Evolutionary conservation across 2,329 filamentous ascomycete genomes (phyloP).

Genomic region (Zasmidium angulare): DNA sequence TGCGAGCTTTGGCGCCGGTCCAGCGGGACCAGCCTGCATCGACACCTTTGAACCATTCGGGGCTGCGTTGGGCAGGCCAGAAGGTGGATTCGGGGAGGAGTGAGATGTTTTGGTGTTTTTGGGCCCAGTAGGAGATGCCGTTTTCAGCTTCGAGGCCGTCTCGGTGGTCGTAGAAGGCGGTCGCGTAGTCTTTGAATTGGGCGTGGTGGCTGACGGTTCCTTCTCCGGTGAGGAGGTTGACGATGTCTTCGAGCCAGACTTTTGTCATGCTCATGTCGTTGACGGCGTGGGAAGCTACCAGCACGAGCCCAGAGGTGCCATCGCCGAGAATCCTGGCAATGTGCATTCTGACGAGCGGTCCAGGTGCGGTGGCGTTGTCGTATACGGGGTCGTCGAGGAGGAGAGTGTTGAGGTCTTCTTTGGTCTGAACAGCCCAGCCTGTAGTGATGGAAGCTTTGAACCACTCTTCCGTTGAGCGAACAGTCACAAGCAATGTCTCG

Average conservation of each 20-base stretch:
- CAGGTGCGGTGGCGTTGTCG: slow-evolving; percentile 31
- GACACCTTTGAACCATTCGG: slow-evolving; percentile 36
- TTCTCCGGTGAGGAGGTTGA: slow-evolving; percentile 28
- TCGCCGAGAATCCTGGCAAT: slow-evolving; percentile 29
- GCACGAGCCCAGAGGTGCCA: slow-evolving; percentile 30
- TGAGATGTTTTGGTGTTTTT: slow-evolving; percentile 31
- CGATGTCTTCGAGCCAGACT: slow-evolving; percentile 34
- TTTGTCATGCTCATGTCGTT: slow-evolving; percentile 37
- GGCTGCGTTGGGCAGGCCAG: slow-evolving; percentile 32
- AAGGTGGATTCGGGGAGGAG: slow-evolving; percentile 26
- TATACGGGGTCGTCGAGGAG: slow-evolving; percentile 29
- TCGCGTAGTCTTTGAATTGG: slow-evolving; percentile 33
- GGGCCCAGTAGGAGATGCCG: slow-evolving; percentile 32
- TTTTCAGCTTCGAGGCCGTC: slow-evolving; percentile 30
- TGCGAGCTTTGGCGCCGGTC: slow-evolving; percentile 28
- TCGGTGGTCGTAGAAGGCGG: slow-evolving; percentile 32
- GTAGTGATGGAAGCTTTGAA: slow-evolving; percentile 30
- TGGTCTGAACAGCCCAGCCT: slow-evolving; percentile 31
- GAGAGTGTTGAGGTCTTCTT: slow-evolving; percentile 30
- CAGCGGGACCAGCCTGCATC: slow-evolving; percentile 30
- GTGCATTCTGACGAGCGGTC: slow-evolving; percentile 32
- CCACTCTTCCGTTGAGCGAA: slow-evolving; percentile 29
- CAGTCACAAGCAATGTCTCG: slow-evolving; percentile 30
- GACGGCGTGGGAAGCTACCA: slow-evolving; percentile 33
- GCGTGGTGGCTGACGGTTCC: slow-evolving; percentile 29